Evolutionary conservation across 768 basidiomycete species (phyloP), one percentile per base, ranked within the genome.

Genomic region (Crepidotus variabilis): DNA sequence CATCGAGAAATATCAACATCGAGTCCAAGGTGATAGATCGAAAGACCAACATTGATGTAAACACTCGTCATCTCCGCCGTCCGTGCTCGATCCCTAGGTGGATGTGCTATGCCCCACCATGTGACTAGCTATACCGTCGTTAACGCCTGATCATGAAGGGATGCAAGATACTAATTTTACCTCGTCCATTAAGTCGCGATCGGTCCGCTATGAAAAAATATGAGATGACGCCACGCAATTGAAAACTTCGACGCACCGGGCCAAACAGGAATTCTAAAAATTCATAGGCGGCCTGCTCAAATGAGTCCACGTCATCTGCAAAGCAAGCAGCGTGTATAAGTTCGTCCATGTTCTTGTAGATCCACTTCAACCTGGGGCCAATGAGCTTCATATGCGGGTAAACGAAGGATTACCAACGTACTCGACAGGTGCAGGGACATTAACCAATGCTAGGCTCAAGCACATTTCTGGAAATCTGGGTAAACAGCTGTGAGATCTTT

Each of bases 401-500:
- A 56, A 43, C 28, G 18, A 50, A 39, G 49, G 35, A 16, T 49
- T 1, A 11, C 28, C n/a, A 14, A 72, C 84, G 61, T 64, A 90
- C 88, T 88, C 87, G 34, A 77, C 76, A 28, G 84, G 84, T 2
- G 87, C 72, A 11, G 87, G 84, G 23, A 88, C 78, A 65, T 87
- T 88, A 62, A 83, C 83, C 14, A 91, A 72, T 2, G 86, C 82
- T 43, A 91, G 72, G 59, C 86, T 89, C 23, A 84, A 66, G 61
- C 83, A 86, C 64, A 84, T 73, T 59, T 90, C 87, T 20, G 89
- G 87, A 69, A 89, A 91, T 50, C 88, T 90, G 39, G 14, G 28
- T 21, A 39, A 7, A 16, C 6, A 45, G 51, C 4, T n/a, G 43
- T 61, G 16, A 61, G 61, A 47, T 21, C 53, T 56, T 45, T 33